Percentiles rank a stretch among this genome's conserved stretches.
These are phyloP conservation scores for Collybia sp. DNA, from an alignment of 768 basidiomycete genomes.

Conservation along the genomic window DNA sequence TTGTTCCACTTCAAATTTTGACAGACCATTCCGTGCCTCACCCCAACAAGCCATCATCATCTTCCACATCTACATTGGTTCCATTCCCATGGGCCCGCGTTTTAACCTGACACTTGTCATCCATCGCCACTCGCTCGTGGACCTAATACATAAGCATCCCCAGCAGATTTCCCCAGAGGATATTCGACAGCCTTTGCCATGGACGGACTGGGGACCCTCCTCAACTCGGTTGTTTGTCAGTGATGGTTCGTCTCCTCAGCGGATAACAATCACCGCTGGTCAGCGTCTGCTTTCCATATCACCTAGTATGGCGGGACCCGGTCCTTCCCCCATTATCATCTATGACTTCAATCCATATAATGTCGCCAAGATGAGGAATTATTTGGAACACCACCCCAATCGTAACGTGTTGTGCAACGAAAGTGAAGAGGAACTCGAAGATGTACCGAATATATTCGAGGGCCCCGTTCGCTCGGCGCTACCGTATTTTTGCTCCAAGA, in stretches of 20 bases:
- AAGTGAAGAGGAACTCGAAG: neutral
- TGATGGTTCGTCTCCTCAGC: conserved; percentile 23
- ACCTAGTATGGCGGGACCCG: conserved; percentile 3
- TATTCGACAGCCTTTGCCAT: conserved; percentile 11
- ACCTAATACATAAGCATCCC: no score
- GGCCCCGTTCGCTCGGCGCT: neutral
- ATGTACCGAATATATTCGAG: neutral
- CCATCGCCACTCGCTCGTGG: conserved; percentile 25
- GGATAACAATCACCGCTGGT: conserved; percentile 34
- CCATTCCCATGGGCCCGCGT: neutral
- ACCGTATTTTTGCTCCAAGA: neutral
- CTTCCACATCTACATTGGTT: conserved; percentile 23
- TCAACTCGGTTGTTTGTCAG: conserved; percentile 27
- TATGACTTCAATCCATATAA: neutral
- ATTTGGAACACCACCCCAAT: neutral
- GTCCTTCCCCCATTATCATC: neutral
- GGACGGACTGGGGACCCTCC: conserved; percentile 27
- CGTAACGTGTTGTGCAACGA: neutral
- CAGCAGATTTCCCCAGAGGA: neutral
- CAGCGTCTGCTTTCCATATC: conserved; percentile 24
- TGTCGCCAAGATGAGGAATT: neutral
- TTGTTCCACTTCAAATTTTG: conserved; percentile 3
- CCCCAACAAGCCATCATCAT: conserved; percentile 26
- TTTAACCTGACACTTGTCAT: conserved; percentile 26
- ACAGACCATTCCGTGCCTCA: conserved; percentile 18